Conservation (phyloP, 805 yeast genomes). For the Zygosaccharomyces bisporus region DNA sequence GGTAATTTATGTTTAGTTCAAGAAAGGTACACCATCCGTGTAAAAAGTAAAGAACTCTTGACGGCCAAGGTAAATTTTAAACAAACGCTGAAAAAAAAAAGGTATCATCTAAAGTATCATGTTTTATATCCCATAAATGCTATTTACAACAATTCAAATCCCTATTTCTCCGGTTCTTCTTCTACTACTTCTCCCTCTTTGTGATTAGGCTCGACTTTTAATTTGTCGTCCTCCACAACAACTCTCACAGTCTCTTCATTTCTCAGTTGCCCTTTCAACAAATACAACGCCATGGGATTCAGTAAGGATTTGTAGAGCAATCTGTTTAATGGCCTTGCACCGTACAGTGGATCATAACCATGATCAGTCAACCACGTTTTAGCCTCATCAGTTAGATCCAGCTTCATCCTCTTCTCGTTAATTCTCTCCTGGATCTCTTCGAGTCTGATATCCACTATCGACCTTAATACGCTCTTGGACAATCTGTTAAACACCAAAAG, state of each 20-base stretch:
- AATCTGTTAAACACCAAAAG: constrained; percentile 89
- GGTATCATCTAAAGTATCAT: too few species aligned
- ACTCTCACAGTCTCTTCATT: constrained; percentile 54
- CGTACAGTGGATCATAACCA: constrained; percentile 90
- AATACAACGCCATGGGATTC: constrained; percentile 78
- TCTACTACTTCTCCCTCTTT: constrained; percentile 33
- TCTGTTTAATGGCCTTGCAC: constrained; percentile 95
- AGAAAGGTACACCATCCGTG: too few species aligned
- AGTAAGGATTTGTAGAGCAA: constrained; percentile 77
- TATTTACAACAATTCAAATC: background rate
- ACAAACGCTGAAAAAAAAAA: too few species aligned
- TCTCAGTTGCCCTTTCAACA: constrained; percentile 76
- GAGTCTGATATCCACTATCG: constrained; percentile 81
- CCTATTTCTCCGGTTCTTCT: constrained; percentile 21
- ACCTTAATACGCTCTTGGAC: constrained; percentile 67
- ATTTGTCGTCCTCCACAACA: constrained; percentile 41
- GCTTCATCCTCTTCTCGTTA: constrained; percentile 67
- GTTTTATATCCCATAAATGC: background rate
- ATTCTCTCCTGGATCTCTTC: constrained; percentile 77
- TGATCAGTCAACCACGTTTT: constrained; percentile 74
- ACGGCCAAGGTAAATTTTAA: too few species aligned
- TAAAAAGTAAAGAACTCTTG: too few species aligned
- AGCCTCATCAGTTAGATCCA: constrained; percentile 56
- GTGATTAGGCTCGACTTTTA: constrained; percentile 48
- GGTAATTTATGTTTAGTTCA: too few species aligned